Conservation (phyloP, 768 basidiomycete species). For the Amanita thiersii region DNA sequence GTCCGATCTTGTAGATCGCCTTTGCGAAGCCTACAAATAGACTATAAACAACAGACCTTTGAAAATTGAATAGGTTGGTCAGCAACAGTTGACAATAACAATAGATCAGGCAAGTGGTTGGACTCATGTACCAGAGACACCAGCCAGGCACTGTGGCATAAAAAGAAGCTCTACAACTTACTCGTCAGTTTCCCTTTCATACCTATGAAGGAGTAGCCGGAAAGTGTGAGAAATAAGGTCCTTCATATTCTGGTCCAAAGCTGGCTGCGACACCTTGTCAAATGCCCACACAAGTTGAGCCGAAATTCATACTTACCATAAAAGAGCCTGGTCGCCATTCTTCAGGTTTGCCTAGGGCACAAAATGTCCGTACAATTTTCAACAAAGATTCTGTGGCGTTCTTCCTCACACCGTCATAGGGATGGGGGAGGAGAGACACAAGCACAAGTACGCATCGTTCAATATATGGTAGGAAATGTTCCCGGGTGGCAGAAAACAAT, state of each 20-base stretch:
- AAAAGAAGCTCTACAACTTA: constrained; percentile 35
- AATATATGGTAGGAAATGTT: constrained; percentile 86
- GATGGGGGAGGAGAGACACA: constrained; percentile 74
- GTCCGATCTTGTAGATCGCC: constrained; percentile 87
- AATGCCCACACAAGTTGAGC: not conserved
- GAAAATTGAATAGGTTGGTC: constrained; percentile 16
- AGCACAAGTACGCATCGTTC: constrained; percentile 78
- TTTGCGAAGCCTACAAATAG: constrained; percentile 87
- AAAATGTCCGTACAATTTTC: constrained; percentile 84
- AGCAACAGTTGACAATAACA: constrained; percentile 21
- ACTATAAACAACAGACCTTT: constrained; percentile 78
- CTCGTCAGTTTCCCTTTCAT: constrained; percentile 95
- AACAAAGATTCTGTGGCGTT: constrained; percentile 82
- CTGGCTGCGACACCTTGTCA: constrained; percentile 17
- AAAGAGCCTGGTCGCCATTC: constrained; percentile 76
- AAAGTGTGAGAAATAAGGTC: constrained; percentile 74
- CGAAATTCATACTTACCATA: constrained; percentile 34
- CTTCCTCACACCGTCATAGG: constrained; percentile 97
- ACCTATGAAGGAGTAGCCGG: constrained; percentile 75
- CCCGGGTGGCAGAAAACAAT: constrained; percentile 73
- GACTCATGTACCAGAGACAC: constrained; percentile 57
- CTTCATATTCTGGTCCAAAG: constrained; percentile 61
- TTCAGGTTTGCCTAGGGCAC: constrained; percentile 74
- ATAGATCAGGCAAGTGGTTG: constrained; percentile 16
- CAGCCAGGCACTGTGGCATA: constrained; percentile 71